phyloP scores from a whole-genome alignment of 306 rosid species.

The Sphenostylis stenocarpa region DNA sequence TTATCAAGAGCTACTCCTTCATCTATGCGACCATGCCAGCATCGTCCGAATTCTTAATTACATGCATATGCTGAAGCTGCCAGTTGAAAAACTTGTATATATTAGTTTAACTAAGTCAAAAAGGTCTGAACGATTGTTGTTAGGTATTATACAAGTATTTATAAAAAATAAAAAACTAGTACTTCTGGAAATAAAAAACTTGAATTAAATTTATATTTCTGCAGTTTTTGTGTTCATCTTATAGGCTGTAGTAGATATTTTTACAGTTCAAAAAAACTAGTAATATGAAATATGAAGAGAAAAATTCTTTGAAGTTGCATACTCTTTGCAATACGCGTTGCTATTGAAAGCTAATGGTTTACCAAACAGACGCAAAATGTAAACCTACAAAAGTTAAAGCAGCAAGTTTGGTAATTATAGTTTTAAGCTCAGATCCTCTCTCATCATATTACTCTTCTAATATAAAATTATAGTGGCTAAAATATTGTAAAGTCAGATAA shows the following conservation, averaged over 20 bases:
- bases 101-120: neutral
- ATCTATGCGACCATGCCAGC: neutral
- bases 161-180: neutral
- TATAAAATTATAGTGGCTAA: slow-evolving; percentile 28
- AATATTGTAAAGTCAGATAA: slow-evolving; percentile 44
- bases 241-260: neutral
- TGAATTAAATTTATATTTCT: neutral
- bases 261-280: neutral
- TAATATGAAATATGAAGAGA: neutral
- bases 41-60: neutral
- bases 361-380: slow-evolving; percentile 7
- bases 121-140: neutral
- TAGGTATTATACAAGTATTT: neutral
- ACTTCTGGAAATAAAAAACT: neutral
- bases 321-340: neutral
- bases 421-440: slow-evolving; percentile 3
- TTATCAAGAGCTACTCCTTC: slow-evolving; percentile 4
- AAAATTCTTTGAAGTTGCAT: neutral
- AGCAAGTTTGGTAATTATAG: slow-evolving; percentile 24
- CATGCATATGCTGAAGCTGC: neutral
- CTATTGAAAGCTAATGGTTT: slow-evolving; percentile 3
- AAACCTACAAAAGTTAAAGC: slow-evolving; percentile 30
- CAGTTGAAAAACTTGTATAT: neutral
- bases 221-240: neutral
- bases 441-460: neutral